These are phyloP conservation scores for Pseudoscleropodium purum DNA, from an alignment of 225 moss, liverwort and hornwort genomes.

Conservation along the genomic window DNA sequence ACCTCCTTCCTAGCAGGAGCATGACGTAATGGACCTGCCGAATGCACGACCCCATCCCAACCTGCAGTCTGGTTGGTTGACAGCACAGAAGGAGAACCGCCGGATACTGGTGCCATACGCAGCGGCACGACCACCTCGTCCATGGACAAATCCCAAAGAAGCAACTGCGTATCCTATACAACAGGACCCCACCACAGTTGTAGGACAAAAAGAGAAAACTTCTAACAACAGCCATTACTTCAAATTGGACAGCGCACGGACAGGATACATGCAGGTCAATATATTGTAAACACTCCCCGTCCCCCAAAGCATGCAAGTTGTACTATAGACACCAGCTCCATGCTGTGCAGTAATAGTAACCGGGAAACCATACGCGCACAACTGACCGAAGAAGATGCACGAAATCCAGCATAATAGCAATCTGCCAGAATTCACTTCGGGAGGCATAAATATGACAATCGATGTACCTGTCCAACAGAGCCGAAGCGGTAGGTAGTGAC, in stretches of 20 bases:
- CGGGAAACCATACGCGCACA: neutral
- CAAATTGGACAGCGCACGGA: neutral
- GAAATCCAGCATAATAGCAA: neutral
- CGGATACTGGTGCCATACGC: constrained; percentile 55
- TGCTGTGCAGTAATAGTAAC: neutral
- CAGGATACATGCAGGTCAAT: neutral
- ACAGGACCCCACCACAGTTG: constrained; percentile 1
- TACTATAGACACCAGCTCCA: neutral
- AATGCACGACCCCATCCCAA: constrained; percentile 62
- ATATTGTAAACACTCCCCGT: neutral
- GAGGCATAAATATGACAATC: neutral
- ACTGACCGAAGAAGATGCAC: neutral
- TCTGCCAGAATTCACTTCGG: neutral
- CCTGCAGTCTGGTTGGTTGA: constrained; percentile 49
- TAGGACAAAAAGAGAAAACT: neutral
- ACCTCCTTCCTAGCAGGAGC: constrained; percentile 95
- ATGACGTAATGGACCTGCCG: constrained; percentile 62
- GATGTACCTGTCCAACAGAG: constrained; percentile 90
- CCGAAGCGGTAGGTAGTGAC: constrained; percentile 91
- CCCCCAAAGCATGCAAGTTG: neutral
- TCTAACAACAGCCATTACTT: neutral
- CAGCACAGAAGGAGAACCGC: constrained; percentile 61
- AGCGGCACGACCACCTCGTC: constrained; percentile 94
- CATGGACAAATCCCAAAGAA: constrained; percentile 95
- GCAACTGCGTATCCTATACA: constrained; percentile 85